These are phyloP conservation scores for Puccinia horiana DNA, from an alignment of 1,284 basidiomycete genomes.

Conservation along the genomic window DNA sequence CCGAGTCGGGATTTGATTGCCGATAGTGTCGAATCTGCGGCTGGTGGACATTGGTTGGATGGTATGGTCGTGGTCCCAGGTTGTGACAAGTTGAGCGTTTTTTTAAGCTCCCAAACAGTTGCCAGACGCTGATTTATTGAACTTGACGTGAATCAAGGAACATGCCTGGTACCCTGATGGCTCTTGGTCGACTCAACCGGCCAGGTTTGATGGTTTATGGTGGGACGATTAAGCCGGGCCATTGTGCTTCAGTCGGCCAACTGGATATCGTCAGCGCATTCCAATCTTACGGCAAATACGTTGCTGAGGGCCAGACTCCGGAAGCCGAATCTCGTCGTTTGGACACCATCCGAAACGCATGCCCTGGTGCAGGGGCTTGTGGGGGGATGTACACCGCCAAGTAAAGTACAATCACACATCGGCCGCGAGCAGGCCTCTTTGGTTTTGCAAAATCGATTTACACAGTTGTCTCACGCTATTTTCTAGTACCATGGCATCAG, in stretches of 20 bases:
- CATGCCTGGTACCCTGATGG: slow-evolving; percentile 94
- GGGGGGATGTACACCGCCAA: slow-evolving; percentile 72
- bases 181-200: slow-evolving; percentile 85
- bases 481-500: slow-evolving; percentile 93
- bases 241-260: slow-evolving; percentile 70
- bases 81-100: slow-evolving; percentile 71
- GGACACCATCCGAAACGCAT: slow-evolving; percentile 83
- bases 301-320: slow-evolving; percentile 80
- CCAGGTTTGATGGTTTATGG: slow-evolving; percentile 97
- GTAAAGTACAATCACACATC: slow-evolving; percentile 62
- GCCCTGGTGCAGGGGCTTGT: slow-evolving; percentile 92
- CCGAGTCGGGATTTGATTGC: slow-evolving; percentile 87
- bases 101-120: not conserved
- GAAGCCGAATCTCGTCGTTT: slow-evolving; percentile 69
- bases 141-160: slow-evolving; percentile 61
- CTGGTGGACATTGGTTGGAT: slow-evolving; percentile 97
- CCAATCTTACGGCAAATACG: slow-evolving; percentile 88
- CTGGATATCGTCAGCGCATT: slow-evolving; percentile 93
- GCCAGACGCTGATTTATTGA: not conserved
- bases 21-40: slow-evolving; percentile 70
- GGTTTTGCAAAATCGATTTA: slow-evolving; percentile 58
- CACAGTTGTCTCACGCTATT: slow-evolving; percentile 66
- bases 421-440: not conserved
- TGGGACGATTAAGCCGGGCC: slow-evolving; percentile 85
- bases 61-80: slow-evolving; percentile 95